Percentiles rank a stretch among this genome's conserved stretches.
Evolutionary conservation across 176 grass and related monocot genomes (phyloP).

Genomic region (Juncus inflexus): DNA sequence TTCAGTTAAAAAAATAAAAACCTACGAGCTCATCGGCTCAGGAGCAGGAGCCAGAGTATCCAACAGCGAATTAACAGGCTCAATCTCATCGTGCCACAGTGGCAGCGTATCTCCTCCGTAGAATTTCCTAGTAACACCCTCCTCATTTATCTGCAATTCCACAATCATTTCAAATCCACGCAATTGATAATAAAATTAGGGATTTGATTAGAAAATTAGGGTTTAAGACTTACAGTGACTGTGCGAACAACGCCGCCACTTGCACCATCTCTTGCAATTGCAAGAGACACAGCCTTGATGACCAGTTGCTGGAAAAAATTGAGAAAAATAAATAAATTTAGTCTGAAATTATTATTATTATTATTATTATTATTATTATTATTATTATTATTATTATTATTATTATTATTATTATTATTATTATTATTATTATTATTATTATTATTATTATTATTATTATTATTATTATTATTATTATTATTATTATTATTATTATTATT

Average conservation of each 20-base stretch:
- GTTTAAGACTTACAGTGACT: slow-evolving; percentile 27
- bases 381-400: background rate
- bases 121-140: slow-evolving; percentile 75
- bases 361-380: background rate
- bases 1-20: background rate
- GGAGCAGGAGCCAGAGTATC: slow-evolving; percentile 63
- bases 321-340: background rate
- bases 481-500: background rate
- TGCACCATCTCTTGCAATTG: slow-evolving; percentile 85
- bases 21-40: slow-evolving; percentile 67
- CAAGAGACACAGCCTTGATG: slow-evolving; percentile 85
- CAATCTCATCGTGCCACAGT: slow-evolving; percentile 82
- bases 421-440: background rate
- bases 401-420: slow-evolving; percentile 7
- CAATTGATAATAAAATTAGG: background rate
- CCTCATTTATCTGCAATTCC: slow-evolving; percentile 47
- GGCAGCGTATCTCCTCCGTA: slow-evolving; percentile 66
- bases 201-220: background rate
- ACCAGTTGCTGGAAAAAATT: slow-evolving; percentile 63
- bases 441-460: slow-evolving; percentile 1
- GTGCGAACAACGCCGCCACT: slow-evolving; percentile 88
- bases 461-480: background rate
- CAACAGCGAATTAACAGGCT: slow-evolving; percentile 68
- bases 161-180: slow-evolving; percentile 4
- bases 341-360: background rate